A percentile compares a stretch with the other conserved stretches of the same genome.
Conservation (phyloP, 1,284 basidiomycete species). For the Fomitopsis palustris region DNA sequence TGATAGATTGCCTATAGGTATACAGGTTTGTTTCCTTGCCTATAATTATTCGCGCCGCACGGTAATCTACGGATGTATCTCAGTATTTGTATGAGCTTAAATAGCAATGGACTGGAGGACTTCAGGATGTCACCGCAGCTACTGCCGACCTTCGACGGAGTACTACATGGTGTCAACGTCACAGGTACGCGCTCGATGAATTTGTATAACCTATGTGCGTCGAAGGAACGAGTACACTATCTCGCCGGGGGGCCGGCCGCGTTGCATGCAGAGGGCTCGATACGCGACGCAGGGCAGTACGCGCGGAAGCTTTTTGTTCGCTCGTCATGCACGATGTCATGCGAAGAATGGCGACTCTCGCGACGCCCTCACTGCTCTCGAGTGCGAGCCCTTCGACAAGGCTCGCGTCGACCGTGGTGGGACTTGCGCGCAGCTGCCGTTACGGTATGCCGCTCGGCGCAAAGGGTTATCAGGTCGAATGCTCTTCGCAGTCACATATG, state of each 20-base stretch:
- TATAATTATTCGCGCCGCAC: not conserved
- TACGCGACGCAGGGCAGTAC: not conserved
- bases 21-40: not conserved
- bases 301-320: not conserved
- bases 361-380: not conserved
- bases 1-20: not conserved
- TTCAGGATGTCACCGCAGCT: not conserved
- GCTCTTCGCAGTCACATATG: not conserved
- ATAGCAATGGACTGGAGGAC: not conserved
- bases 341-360: not conserved
- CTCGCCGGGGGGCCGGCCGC: too few species aligned
- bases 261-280: too few species aligned
- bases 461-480: too few species aligned
- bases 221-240: not conserved
- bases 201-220: not conserved
- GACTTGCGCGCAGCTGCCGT: too few species aligned
- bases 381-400: not conserved
- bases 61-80: conserved; percentile 5
- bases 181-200: not conserved
- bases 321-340: not conserved
- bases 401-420: too few species aligned
- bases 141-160: not conserved
- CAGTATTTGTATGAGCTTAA: conserved; percentile 1
- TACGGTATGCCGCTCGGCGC: too few species aligned
- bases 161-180: not conserved